phyloP scores from a whole-genome alignment of 495 filamentous ascomycete genomes.

The Xanthoparmelia taractica region DNA sequence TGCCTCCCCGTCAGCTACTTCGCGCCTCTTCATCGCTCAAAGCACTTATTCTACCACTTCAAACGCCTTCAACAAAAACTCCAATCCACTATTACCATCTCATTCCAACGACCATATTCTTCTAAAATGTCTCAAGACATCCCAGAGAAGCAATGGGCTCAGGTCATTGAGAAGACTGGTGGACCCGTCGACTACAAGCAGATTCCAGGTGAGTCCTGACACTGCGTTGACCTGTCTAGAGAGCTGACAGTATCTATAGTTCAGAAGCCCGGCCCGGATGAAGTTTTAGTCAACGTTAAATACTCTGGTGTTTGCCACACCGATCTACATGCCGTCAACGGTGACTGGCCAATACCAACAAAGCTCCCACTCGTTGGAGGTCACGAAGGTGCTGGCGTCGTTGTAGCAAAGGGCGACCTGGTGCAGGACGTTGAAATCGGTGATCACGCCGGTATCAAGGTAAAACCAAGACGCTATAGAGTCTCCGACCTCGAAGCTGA shows the following conservation, averaged over 20 bases:
- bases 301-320: constrained; percentile 94
- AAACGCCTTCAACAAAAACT: not conserved
- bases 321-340: constrained; percentile 74
- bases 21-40: not conserved
- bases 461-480: not conserved
- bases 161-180: constrained; percentile 72
- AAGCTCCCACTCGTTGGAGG: constrained; percentile 86
- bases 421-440: constrained; percentile 69
- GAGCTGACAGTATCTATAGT: constrained; percentile 38
- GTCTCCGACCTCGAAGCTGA: constrained; percentile 3
- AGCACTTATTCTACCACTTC: not conserved
- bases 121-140: constrained; percentile 32
- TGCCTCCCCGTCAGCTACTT: not conserved
- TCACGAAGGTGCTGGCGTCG: constrained; percentile 85
- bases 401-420: constrained; percentile 69
- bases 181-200: constrained; percentile 71
- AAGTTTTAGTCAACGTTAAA: constrained; percentile 86
- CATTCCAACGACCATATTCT: not conserved
- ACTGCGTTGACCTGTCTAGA: not conserved
- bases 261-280: constrained; percentile 68
- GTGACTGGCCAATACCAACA: constrained; percentile 74
- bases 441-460: constrained; percentile 74
- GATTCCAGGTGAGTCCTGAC: constrained; percentile 37
- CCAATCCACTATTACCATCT: not conserved
- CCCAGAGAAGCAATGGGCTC: constrained; percentile 76